Evolutionary conservation across 768 basidiomycete genomes (phyloP), one percentile per base, ranked within the genome.

Genomic region (Cystofilobasidium capitatum): DNA sequence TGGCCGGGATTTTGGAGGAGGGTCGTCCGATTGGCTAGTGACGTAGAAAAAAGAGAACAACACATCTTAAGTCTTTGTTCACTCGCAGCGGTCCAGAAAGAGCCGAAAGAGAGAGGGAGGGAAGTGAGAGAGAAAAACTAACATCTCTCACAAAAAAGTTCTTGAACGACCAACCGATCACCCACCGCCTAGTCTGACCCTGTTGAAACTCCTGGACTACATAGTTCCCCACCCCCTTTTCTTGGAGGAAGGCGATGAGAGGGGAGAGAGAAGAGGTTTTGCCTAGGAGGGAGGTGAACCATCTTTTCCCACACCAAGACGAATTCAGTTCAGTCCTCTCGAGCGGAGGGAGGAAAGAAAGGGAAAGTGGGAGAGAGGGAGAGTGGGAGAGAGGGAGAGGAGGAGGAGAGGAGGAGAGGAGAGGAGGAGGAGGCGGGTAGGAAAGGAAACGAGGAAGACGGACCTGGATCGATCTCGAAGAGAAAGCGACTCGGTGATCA

Each of bases 241-340:
- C 71, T 40, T 81, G 81, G 26, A 96, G 77, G 0, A 81, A 74
- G 1, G 78, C 78, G 0, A 91, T 83, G 9, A 97, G 76, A 3
- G 82, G 77, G 0, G 77, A 75, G 2, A 97, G 80, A 2, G 90
- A 90, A 0, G 88, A 83, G 76, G 87, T 79, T 72, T 91, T 94
- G 3, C 94, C 94, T 0, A 97, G 81, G 83, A 97, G 87, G 6
- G 89, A 90, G 0, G 93, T 92, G 73, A 85, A 97, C 94, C 93
- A 97, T 54, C 89, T 88, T 58, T 8, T 42, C 40, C 10, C 40
- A 14, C 3, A 44, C 20, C 29, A 3, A 9, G 10, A 12, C 7
- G 2, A 42, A 29, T 3, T 10, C 31, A 26, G 14, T n/a, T n/a
- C n/a, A n/a, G n/a, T n/a, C n/a, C n/a, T n/a, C n/a, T 24, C 29